Conservation (phyloP, 1,284 basidiomycete species). For the Fomitopsis schrenkii region DNA sequence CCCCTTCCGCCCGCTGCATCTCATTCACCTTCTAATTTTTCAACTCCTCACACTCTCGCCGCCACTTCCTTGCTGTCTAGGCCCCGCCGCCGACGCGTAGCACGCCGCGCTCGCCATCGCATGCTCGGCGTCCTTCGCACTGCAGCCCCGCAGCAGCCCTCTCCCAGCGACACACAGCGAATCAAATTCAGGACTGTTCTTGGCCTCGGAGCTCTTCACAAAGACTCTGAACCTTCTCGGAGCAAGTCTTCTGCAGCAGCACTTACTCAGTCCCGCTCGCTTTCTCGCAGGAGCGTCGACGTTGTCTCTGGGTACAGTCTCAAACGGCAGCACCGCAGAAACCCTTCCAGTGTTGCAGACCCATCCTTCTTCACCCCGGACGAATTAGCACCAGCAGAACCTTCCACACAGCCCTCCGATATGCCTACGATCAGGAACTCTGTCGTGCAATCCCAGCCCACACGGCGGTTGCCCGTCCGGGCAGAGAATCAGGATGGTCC, state of each 20-base stretch:
- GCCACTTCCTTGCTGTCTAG: conserved; percentile 12
- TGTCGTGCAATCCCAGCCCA: conserved; percentile 28
- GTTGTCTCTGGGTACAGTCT: conserved; percentile 19
- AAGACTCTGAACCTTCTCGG: conserved; percentile 15
- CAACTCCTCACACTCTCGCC: conserved; percentile 12
- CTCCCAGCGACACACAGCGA: conserved; percentile 30
- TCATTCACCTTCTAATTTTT: conserved; percentile 20
- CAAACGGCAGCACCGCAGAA: conserved; percentile 20
- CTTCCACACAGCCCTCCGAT: conserved; percentile 26
- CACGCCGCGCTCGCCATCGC: conserved; percentile 16
- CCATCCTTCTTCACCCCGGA: conserved; percentile 33
- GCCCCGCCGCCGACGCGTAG: conserved; percentile 15
- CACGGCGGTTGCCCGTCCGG: conserved; percentile 24
- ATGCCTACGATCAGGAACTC: conserved; percentile 29
- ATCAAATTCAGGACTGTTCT: conserved; percentile 40
- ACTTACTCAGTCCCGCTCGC: conserved; percentile 12
- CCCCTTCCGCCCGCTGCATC: conserved; percentile 24
- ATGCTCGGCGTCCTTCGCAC: conserved; percentile 37
- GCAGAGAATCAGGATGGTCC: conserved; percentile 41
- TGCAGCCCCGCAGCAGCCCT: conserved; percentile 31
- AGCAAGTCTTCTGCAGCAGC: conserved; percentile 14
- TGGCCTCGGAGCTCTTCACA: conserved; percentile 29
- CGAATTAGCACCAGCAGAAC: conserved; percentile 16
- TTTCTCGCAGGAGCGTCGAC: conserved; percentile 25
- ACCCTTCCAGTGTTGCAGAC: conserved; percentile 30